Evolutionary conservation across 176 grass and related monocot genomes (phyloP).

Genomic region (Raddia guianensis): DNA sequence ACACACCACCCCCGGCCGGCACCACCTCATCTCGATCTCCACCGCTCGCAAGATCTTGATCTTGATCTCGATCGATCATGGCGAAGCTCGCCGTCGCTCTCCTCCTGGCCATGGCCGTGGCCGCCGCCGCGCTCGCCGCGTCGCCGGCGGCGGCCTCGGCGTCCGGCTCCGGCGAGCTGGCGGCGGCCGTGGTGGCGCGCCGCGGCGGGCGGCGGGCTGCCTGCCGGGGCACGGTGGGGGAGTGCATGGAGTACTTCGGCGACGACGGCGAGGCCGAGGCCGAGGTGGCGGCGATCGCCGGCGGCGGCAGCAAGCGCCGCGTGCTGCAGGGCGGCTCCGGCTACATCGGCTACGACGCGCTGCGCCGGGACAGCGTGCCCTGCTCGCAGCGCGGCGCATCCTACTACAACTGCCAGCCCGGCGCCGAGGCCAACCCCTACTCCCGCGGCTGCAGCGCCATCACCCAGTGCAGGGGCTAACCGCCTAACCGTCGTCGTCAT

Average conservation of each 20-base stretch:
- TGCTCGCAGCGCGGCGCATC: slow-evolving; percentile 78
- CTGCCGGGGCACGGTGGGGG: slow-evolving; percentile 53
- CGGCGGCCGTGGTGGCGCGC: slow-evolving; percentile 23
- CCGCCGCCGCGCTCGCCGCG: neutral
- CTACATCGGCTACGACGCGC: slow-evolving; percentile 85
- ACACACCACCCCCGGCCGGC: no score
- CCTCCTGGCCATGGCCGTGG: neutral
- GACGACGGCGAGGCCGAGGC: slow-evolving; percentile 33
- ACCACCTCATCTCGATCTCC: no score
- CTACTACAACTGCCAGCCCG: slow-evolving; percentile 94
- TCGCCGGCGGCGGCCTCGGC: neutral
- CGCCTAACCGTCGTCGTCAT: neutral
- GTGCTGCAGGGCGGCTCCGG: slow-evolving; percentile 48
- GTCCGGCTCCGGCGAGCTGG: neutral
- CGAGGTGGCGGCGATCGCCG: slow-evolving; percentile 38
- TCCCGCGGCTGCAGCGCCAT: slow-evolving; percentile 66
- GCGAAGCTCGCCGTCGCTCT: neutral
- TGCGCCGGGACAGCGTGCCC: slow-evolving; percentile 58
- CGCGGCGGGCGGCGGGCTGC: slow-evolving; percentile 21
- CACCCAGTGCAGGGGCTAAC: slow-evolving; percentile 63
- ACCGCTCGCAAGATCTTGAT: no score
- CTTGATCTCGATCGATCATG: neutral
- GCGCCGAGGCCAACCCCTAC: slow-evolving; percentile 71
- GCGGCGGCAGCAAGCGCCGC: slow-evolving; percentile 49
- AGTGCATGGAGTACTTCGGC: slow-evolving; percentile 50